Base-by-base conservation (phyloP, 2,329 filamentous ascomycete genomes). In the Colletotrichum cordylinicola region DNA sequence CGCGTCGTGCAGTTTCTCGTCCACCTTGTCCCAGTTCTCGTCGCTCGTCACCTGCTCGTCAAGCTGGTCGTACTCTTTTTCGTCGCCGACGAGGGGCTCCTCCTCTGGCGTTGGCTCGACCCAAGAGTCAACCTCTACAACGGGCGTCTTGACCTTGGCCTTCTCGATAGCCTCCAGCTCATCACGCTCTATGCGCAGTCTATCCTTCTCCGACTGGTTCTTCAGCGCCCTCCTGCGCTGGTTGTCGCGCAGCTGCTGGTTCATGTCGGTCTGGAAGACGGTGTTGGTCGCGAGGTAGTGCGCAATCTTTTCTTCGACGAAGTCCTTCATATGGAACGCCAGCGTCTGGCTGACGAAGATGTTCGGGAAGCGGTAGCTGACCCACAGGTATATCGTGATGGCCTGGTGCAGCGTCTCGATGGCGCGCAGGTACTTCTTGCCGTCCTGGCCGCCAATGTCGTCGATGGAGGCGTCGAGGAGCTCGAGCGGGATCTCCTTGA, bases 341-440 rank as follows among this genome's bases (percentile, higher is more conserved):
- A 98, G 88, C 1, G 88, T 87, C 79, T 96, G 91, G 78, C 93
- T 94, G 8, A 87, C 90, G 83, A 98, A 98, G 67, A 98, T 89
- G 65, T 95, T 94, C 5, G 92, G 89, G 83, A 96, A 98, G 8
- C 96, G 93, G 84, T 96, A 98, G 79, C 94, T 96, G 18, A 99
- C 88, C 97, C 97, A 99, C 3, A 98, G 89, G 82, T 98, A 99
- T 62, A 96, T 87, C 60, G 96, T 95, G 48, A 99, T 87, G 33
- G 92, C 89, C 80, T 95, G 94, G 86, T 99, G 97, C 18, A 99
- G 88, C 4, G 87, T 83, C 83, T 99, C 97, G 24, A 98, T 87
- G 10, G 88, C 85, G 70, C 87, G 86, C 13, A 99, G 88, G 78
- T 95, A 95, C 8, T 83, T 79, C 15, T 35, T 72, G 48, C 77